Conservation (phyloP, 2,329 filamentous ascomycete species). For the Penicillium sp. region DNA sequence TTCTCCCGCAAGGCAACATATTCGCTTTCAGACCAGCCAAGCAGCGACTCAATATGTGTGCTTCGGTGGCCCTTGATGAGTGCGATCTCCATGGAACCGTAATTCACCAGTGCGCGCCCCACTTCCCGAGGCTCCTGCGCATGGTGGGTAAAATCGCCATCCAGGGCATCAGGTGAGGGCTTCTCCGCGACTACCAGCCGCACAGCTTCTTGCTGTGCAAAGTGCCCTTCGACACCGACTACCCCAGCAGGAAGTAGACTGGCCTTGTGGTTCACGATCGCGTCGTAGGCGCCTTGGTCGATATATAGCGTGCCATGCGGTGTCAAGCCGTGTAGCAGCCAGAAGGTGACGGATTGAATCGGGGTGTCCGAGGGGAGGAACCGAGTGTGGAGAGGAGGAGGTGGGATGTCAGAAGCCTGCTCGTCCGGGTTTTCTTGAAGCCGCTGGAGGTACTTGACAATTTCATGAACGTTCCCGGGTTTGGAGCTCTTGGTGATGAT, state of each 20-base stretch:
- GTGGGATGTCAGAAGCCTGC: conserved; percentile 45
- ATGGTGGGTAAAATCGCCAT: conserved; percentile 46
- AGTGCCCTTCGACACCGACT: conserved; percentile 82
- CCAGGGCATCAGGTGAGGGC: conserved; percentile 45
- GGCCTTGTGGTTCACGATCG: conserved; percentile 74
- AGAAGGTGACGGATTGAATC: conserved; percentile 93
- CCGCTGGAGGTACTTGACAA: conserved; percentile 78
- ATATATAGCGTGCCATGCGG: conserved; percentile 93
- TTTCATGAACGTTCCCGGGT: conserved; percentile 86
- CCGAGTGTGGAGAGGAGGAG: conserved; percentile 79
- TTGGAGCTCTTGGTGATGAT: conserved; percentile 94
- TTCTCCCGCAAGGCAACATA: conserved; percentile 90
- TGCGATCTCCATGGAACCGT: conserved; percentile 80
- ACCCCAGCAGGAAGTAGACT: conserved; percentile 90
- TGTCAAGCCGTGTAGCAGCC: conserved; percentile 88
- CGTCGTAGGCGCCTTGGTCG: conserved; percentile 82
- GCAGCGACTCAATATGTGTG: conserved; percentile 73
- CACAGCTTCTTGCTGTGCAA: conserved; percentile 91
- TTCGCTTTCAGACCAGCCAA: conserved; percentile 93
- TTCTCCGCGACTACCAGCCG: conserved; percentile 78
- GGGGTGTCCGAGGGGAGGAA: conserved; percentile 84
- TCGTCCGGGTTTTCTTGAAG: conserved; percentile 48
- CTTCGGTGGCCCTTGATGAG: conserved; percentile 85
- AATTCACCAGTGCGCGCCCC: conserved; percentile 88
- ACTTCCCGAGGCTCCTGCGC: conserved; percentile 66